A percentile compares a stretch with the other conserved stretches of the same genome.
Conservation (phyloP, 371 early-diverging fungal genomes). For the Lichtheimia hyalospora region DNA sequence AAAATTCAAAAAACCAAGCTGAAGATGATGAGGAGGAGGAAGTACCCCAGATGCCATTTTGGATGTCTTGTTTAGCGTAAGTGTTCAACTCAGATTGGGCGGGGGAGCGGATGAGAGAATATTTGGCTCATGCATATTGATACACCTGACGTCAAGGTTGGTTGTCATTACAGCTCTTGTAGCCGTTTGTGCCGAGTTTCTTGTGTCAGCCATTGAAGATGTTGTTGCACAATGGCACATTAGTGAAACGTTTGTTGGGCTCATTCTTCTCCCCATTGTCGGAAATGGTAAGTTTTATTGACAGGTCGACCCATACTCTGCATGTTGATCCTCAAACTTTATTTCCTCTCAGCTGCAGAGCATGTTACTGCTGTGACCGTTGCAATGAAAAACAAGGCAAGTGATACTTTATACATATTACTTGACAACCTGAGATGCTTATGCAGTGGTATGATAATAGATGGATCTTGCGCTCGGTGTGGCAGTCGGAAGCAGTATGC, state of each 20-base stretch:
- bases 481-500: slow-evolving; percentile 89
- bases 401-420: not conserved
- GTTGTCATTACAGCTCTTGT: slow-evolving; percentile 57
- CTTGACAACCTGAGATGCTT: not conserved
- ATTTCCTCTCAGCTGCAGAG: slow-evolving; percentile 56
- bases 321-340: not conserved
- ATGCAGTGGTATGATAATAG: slow-evolving; percentile 11
- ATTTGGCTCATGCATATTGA: not conserved
- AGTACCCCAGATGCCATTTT: slow-evolving; percentile 50
- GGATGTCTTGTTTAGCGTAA: slow-evolving; percentile 49
- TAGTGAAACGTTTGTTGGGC: slow-evolving; percentile 80
- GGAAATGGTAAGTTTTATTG: slow-evolving; percentile 44
- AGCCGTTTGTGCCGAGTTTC: slow-evolving; percentile 77
- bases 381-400: slow-evolving; percentile 76
- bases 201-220: slow-evolving; percentile 81
- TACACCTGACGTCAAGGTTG: not conserved
- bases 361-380: slow-evolving; percentile 83
- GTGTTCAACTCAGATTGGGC: slow-evolving; percentile 1
- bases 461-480: slow-evolving; percentile 88
- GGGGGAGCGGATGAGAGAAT: not conserved
- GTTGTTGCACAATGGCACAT: slow-evolving; percentile 62
- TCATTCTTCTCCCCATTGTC: slow-evolving; percentile 85
- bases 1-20: slow-evolving; percentile 5
- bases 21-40: slow-evolving; percentile 60
- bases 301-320: not conserved